Base-by-base conservation (phyloP, 2,329 filamentous ascomycete species). In the Gnomoniopsis sp. region DNA sequence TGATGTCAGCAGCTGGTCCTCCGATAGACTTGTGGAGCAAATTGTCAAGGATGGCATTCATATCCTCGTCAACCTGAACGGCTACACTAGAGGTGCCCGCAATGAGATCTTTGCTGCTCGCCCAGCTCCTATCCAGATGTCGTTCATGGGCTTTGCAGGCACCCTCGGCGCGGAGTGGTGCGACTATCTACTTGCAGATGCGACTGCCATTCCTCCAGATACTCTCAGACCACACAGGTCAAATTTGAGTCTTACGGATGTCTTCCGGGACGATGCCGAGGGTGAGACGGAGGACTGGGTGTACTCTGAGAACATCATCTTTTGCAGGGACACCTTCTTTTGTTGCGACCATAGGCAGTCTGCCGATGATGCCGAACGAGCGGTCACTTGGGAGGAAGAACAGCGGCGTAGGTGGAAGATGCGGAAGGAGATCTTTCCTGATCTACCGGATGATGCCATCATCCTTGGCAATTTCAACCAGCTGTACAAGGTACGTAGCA, bases 391-490 rank as follows among this genome's bases (percentile, higher is more conserved):
- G 95, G 84, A 89, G 58, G 86, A 91, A 57, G 93, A 98, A 73
- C 89, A 93, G 71, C 75, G 77, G 22, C 83, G 88, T 59, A 83
- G 95, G 63, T 98, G 95, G 93, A 81, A 84, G 64, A 96, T 98
- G 92, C 88, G 95, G 33, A 96, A 93, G 69, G 87, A 96, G 66
- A 75, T 99, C 43, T 99, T 99, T 68, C 95, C 95, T 0, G 80
- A 83, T 19, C 78, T 99, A 14, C 78, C 86, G 2, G 89, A 98
- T 67, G 88, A 96, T 70, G 84, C 86, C 21, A 87, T 99, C 67
- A 97, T 99, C 66, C 82, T 99, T 59, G 95, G 91, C 7, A 99
- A 99, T 73, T 99, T 99, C 75, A 99, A 99, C 70, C 95, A 99
- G 72, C 79, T 99, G 34, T 99, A 99, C 77, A 99, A 99, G 86